Evolutionary conservation across 2,329 filamentous ascomycete species (phyloP), one percentile per base, ranked within the genome.

Genomic region (Cercospora brassicicola): DNA sequence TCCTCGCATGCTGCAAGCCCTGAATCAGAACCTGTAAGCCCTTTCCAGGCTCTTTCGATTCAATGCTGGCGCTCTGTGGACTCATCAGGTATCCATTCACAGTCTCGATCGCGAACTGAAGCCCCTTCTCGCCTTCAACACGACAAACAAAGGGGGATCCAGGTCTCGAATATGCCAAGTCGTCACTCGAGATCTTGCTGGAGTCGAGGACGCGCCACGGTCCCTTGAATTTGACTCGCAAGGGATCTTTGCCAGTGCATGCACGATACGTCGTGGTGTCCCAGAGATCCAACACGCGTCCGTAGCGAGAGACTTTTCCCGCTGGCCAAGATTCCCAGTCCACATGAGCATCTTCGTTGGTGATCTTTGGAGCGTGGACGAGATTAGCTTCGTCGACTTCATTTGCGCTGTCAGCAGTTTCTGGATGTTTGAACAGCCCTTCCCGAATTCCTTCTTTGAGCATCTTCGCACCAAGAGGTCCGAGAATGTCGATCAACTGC

Each of bases 301-400:
- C 81, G 4, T 86, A 84, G 4, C 85, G 82, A 5, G 81, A 76
- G 15, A 94, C 84, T 0, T 87, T 83, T 2, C 82, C 79, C n/a
- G 83, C 80, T 0, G 81, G 81, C 83, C 87, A 88, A 3, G 74
- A 78, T 0, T 71, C 56, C 85, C 90, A 92, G 69, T 89, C 80
- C 7, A 96, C 79, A 67, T 88, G 85, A 1, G 83, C 81, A 73
- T 94, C 88, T 5, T 84, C 79, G 65, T 89, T 86, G 1, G 80
- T 87, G 68, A 97, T 87, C 76, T 97, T 97, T 1, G 88, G 87
- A 0, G 94, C 94, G 74, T 90, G 86, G 6, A 75, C 78, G 8
- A 64, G 30, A 0, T 64, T 18, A 82, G 69, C 15, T 74, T 75
- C 59, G 7, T 42, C 7, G 8, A 57, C 31, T 33, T 73, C 61